Evolutionary conservation across 2,329 filamentous ascomycete genomes (phyloP).

Genomic region (Colletotrichum tanaceti): DNA sequence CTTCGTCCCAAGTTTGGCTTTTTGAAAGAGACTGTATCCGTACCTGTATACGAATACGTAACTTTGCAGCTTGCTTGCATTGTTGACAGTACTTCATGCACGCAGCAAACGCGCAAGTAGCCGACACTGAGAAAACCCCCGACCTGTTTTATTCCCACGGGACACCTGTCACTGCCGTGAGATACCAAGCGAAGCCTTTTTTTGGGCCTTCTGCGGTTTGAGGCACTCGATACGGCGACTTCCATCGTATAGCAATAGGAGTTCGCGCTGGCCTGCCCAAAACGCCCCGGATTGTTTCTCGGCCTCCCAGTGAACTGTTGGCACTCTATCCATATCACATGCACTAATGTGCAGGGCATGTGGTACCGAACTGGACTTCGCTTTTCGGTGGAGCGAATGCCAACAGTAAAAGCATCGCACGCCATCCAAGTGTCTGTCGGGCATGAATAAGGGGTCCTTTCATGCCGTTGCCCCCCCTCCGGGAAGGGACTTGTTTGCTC

Average conservation of each 20-base stretch:
- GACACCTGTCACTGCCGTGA: slow-evolving; percentile 30
- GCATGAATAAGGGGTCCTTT: slow-evolving; percentile 19
- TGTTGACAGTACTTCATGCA: slow-evolving; percentile 35
- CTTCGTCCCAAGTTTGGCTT: slow-evolving; percentile 29
- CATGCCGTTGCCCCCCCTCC: background rate
- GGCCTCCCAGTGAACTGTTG: slow-evolving; percentile 9
- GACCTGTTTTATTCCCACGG: slow-evolving; percentile 24
- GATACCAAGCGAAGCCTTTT: slow-evolving; percentile 4
- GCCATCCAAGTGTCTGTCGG: slow-evolving; percentile 8
- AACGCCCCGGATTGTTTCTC: slow-evolving; percentile 33
- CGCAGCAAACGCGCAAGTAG: slow-evolving; percentile 12
- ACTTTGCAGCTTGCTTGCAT: slow-evolving; percentile 33
- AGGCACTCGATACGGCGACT: background rate
- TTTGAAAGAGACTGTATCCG: background rate
- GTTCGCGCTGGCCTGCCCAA: slow-evolving; percentile 3
- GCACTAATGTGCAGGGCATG: too few species aligned
- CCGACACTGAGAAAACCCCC: background rate
- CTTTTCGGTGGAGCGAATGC: slow-evolving; percentile 29
- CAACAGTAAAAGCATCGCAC: slow-evolving; percentile 6
- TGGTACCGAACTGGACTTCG: background rate
- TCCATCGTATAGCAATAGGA: background rate
- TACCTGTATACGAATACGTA: slow-evolving; percentile 18
- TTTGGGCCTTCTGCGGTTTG: background rate
- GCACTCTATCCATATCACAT: background rate
- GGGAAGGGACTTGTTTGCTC: background rate